Conservation (phyloP, 768 basidiomycete genomes). For the Pluteus cervinus region DNA sequence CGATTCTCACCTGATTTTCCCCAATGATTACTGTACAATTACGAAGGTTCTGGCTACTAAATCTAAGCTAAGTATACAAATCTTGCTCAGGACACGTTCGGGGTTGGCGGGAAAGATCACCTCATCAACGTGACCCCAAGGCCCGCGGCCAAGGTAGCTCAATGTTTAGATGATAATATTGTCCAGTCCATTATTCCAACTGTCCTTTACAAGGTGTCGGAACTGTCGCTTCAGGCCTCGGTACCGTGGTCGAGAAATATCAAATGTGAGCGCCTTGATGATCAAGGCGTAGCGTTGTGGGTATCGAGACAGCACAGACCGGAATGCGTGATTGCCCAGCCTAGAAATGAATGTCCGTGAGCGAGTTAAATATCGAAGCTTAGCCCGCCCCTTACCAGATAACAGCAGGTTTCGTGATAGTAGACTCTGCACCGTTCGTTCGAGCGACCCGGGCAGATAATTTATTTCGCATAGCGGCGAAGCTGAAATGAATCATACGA, state of each 20-base stretch:
- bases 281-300: conserved; percentile 41
- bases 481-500: conserved; percentile 53
- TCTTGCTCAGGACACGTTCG: no score
- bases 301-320: conserved; percentile 51
- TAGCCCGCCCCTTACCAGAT: conserved; percentile 45
- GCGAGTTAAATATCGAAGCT: neutral
- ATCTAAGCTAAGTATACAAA: no score
- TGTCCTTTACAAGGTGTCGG: conserved; percentile 39
- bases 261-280: conserved; percentile 41
- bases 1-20: no score
- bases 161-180: no score
- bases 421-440: conserved; percentile 29
- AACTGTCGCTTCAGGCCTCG: conserved; percentile 39
- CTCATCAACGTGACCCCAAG: no score
- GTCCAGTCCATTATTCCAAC: no score
- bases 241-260: conserved; percentile 42
- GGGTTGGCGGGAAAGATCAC: no score
- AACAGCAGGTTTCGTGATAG: conserved; percentile 43
- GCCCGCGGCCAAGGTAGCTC: no score
- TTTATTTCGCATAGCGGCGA: conserved; percentile 44
- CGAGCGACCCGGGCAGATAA: conserved; percentile 32
- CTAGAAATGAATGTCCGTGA: conserved; percentile 35
- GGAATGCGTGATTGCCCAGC: conserved; percentile 80
- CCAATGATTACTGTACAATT: no score
- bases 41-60: no score